Evolutionary conservation across 2,329 filamentous ascomycete species (phyloP), one percentile per base, ranked within the genome.

Genomic region (Diatrype stigma): DNA sequence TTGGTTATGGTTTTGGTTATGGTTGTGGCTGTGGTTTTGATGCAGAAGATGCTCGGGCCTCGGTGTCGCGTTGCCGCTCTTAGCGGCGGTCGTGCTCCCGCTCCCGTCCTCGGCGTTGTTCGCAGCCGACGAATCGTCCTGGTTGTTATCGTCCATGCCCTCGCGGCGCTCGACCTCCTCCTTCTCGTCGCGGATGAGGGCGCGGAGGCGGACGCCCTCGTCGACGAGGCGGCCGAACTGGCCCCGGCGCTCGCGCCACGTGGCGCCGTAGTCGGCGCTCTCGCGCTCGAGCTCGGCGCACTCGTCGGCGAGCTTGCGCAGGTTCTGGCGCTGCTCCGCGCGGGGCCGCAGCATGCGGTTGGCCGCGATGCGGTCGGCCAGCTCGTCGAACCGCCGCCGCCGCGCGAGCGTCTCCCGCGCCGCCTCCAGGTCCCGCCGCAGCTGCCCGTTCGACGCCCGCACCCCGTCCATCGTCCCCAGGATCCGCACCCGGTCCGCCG

Each of bases 141-240:
- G 17, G 22, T 26, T 19, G 12, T 23, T 19, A 7, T 22, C 22
- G 51, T 83, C 81, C 83, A 90, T 90, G 28, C 90, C 90, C 68
- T 95, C 90, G 49, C 90, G 81, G 40, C 90, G 78, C 70, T 96
- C 91, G 0, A 94, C 89, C 70, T 96, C 91, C 67, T 96, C 92
- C 72, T 96, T 96, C 76, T 96, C 93, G 63, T 96, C 92, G 54
- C 91, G 85, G 63, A 97, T 96, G 67, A 95, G 78, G 46, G 89
- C 80, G 51, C 92, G 78, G 67, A 97, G 79, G 56, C 89, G 79
- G 81, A 89, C 88, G n/a, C 90, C 90, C 73, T 96, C 93, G 53
- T 92, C 89, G 66, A 96, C 89, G 62, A 97, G 92, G 50, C 84
- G 81, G 51, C 86, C 89, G 69, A 96, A 96, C 70, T 96, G 90